Base-by-base conservation (phyloP, 2,329 filamentous ascomycete genomes). In the Venturia oleaginea region DNA sequence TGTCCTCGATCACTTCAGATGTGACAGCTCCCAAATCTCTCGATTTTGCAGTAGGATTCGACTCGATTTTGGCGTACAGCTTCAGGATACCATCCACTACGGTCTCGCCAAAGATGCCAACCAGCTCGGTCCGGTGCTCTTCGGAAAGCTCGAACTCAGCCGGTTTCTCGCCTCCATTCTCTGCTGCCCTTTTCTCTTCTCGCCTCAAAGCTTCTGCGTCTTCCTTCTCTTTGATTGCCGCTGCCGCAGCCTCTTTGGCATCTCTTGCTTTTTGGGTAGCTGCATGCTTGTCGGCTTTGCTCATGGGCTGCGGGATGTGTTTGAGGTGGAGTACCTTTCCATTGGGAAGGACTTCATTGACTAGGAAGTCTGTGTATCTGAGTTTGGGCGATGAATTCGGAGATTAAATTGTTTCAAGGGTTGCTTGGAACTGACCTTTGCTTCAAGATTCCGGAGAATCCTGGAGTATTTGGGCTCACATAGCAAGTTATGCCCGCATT, bases 341-440 rank as follows among this genome's bases (percentile, higher is more conserved):
- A 71, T 88, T 84, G 37, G 87, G 86, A 24, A 84, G 79, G 67
- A 97, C 93, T 75, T 97, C 92, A 72, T 96, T 92, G 70, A 97
- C 92, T 69, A 94, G 80, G 71, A 97, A 97, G 74, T 97, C 92
- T 4, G 92, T 93, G 75, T 92, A 97, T 68, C 91, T 85, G 64
- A 15, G 22, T 17, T 2, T 59, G 24, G 32, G n/a, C n/a, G n/a
- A 7, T 59, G 15, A 24, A 11, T 27, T 30, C 37, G 10, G 4
- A 46, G 40, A 15, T 24, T 60, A n/a, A 62, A 7, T 34, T 7
- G 51, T 15, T n/a, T 34, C 15, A n/a, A 22, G 2, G 11, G 24
- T 38, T 19, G 27, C 68, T 65, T 62, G 11, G 27, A 19, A 40
- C 62, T 32, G 40, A 84, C 83, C 85, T 82, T 72, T 88, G 86